Conservation (phyloP, 208 protist genomes). For the Leishmania major region DNA sequence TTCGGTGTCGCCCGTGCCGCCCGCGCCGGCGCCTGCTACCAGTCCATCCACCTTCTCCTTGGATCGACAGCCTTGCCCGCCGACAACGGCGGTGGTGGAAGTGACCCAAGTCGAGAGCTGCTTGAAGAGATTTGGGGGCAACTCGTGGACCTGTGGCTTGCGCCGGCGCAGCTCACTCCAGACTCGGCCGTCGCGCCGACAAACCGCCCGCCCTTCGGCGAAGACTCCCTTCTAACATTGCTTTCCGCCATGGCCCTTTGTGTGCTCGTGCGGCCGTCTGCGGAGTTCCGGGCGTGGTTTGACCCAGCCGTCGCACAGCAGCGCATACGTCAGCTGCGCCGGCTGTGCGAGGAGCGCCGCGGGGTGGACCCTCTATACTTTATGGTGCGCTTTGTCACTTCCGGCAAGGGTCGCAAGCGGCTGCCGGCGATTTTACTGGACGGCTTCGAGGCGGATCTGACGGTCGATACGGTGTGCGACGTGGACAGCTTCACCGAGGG, state of each 20-base stretch:
- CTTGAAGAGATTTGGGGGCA: conserved; percentile 18
- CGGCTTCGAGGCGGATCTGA: conserved; percentile 39
- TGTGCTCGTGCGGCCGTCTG: conserved; percentile 30
- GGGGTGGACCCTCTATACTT: conserved; percentile 58
- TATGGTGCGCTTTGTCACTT: conserved; percentile 49
- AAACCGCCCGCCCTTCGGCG: conserved; percentile 44
- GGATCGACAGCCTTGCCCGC: conserved; percentile 11
- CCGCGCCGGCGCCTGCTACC: conserved; percentile 28
- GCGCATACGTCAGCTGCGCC: conserved; percentile 30
- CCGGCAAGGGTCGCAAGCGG: conserved; percentile 44
- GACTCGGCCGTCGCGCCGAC: not conserved
- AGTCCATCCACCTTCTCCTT: conserved; percentile 27
- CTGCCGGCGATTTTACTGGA: conserved; percentile 38
- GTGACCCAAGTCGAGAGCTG: not conserved
- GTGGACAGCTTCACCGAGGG: conserved; percentile 41
- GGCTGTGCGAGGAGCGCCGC: conserved; percentile 32
- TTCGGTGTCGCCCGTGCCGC: not conserved
- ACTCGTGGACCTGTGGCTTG: conserved; percentile 25
- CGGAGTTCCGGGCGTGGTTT: conserved; percentile 36
- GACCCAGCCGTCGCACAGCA: conserved; percentile 4
- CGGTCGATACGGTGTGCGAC: conserved; percentile 41
- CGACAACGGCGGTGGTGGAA: not conserved
- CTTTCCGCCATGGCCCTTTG: conserved; percentile 40
- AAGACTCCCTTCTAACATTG: conserved; percentile 58
- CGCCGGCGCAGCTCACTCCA: conserved; percentile 11